phyloP scores from a whole-genome alignment of 139 green algal genomes.

The Picochlorum sp. region DNA sequence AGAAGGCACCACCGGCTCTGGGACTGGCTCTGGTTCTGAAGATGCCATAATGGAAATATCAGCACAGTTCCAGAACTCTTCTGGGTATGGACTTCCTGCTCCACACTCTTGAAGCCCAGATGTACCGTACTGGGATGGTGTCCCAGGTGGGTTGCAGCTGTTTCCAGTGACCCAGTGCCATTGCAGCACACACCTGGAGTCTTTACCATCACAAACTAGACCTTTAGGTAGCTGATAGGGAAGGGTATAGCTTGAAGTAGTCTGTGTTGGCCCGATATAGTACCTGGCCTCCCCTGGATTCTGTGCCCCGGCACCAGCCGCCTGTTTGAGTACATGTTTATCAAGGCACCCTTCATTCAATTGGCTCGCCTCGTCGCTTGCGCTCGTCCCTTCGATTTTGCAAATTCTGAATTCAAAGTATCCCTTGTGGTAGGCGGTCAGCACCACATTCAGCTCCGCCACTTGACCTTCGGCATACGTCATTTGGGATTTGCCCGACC shows the following conservation, averaged over 20 bases:
- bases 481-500: background rate
- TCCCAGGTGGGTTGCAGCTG: conserved; percentile 30
- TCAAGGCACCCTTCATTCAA: conserved; percentile 18
- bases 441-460: background rate
- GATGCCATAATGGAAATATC: conserved; percentile 23
- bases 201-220: conserved; percentile 14
- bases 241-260: background rate
- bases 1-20: background rate
- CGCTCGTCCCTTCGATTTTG: background rate
- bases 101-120: conserved; percentile 18
- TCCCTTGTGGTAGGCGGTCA: background rate
- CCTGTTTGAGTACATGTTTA: conserved; percentile 9
- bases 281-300: conserved; percentile 4
- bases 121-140: background rate
- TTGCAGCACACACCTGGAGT: conserved; percentile 27
- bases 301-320: conserved; percentile 4
- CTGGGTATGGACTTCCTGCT: conserved; percentile 1
- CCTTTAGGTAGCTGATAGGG: conserved; percentile 25
- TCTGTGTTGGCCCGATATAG: conserved; percentile 10
- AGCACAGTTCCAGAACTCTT: conserved; percentile 35
- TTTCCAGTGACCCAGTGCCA: conserved; percentile 41
- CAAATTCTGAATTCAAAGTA: background rate
- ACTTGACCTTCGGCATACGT: background rate
- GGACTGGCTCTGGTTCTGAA: background rate
- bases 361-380: conserved; percentile 7